Evolutionary conservation across 345 rosid species (phyloP), one percentile per base, ranked within the genome.

Genomic region (Hirschfeldia incana): DNA sequence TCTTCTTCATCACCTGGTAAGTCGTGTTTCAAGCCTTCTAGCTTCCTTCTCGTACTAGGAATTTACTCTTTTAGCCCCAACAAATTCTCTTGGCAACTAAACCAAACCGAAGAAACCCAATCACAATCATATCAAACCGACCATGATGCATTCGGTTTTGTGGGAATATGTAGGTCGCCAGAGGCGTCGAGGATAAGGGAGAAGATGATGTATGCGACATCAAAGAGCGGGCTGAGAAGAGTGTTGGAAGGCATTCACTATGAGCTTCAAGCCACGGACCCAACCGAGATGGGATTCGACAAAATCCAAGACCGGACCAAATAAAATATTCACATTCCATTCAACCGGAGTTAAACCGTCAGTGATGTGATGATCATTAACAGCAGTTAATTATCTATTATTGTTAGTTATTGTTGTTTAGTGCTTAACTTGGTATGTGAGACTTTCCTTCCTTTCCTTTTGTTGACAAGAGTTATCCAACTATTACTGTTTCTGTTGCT

Each of bases 1-100:
- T 94, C 87, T 94, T 94, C 97, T 94, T 94, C 88, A 94, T 94
- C 65, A 91, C 97, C 7, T 94, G 98, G 98, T 94, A 53, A 72
- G 15, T 57, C 4, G 62, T 58, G 30, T 21, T 37, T 60, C 33
- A 1, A 16, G 65, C 21, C 74, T 76, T 46, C 8, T 60, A 36
- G 44, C 16, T 15, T 51, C 16, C 36, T 16, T 67, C 46, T 57
- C 46, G 6, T 27, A 36, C 8, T n/a, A 2, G 55, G 3, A n/a
- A 37, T 55, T 51, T 53, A 65, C 72, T 51, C 44, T 74, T 34
- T 4, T 34, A 28, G 34, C 72, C 62, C 27, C 7, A 1, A 27
- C 6, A 37, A 37, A 37, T 37, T 11, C 44, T 37, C 10, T 37
- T 36, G 42, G 42, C 12, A 39, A 39, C 9, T 39, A 39, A 42